A percentile compares a stretch with the other conserved stretches of the same genome.
These are phyloP conservation scores for Mycena latifolia DNA, from an alignment of 768 basidiomycete genomes.

Conservation along the genomic window DNA sequence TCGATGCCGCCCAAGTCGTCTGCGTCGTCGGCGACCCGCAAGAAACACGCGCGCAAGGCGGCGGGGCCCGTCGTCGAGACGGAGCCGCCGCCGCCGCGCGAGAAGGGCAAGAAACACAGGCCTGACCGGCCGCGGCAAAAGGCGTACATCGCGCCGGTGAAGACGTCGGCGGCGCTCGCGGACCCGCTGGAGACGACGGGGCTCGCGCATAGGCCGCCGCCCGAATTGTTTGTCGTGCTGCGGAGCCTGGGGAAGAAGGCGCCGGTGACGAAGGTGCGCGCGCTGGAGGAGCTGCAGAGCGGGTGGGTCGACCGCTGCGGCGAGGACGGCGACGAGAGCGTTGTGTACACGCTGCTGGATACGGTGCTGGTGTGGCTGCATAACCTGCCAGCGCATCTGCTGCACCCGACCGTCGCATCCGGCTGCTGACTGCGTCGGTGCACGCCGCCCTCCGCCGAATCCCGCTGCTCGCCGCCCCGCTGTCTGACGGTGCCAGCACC, in stretches of 20 bases:
- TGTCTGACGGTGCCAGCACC: constrained; percentile 62
- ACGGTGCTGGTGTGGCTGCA: constrained; percentile 95
- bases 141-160: constrained; percentile 88
- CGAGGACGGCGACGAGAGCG: constrained; percentile 50
- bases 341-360: constrained; percentile 58
- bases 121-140: constrained; percentile 84
- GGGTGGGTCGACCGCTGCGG: constrained; percentile 68
- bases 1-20: constrained; percentile 26
- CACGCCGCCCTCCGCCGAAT: constrained; percentile 66
- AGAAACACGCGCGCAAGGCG: constrained; percentile 91
- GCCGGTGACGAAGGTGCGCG: constrained; percentile 83
- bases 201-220: constrained; percentile 77
- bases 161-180: constrained; percentile 76
- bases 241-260: constrained; percentile 92
- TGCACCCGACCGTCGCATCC: constrained; percentile 87
- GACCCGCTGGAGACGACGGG: constrained; percentile 93
- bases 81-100: constrained; percentile 52
- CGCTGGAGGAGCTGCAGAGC: constrained; percentile 84
- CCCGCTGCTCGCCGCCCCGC: constrained; percentile 59
- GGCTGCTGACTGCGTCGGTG: constrained; percentile 67
- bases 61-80: constrained; percentile 56
- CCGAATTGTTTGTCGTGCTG: constrained; percentile 87
- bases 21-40: constrained; percentile 79
- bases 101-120: constrained; percentile 61
- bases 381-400: constrained; percentile 84